Evolutionary conservation across 164 flowering plant species (phyloP), one percentile per base, ranked within the genome.

Genomic region (Euptelea pleiosperma): DNA sequence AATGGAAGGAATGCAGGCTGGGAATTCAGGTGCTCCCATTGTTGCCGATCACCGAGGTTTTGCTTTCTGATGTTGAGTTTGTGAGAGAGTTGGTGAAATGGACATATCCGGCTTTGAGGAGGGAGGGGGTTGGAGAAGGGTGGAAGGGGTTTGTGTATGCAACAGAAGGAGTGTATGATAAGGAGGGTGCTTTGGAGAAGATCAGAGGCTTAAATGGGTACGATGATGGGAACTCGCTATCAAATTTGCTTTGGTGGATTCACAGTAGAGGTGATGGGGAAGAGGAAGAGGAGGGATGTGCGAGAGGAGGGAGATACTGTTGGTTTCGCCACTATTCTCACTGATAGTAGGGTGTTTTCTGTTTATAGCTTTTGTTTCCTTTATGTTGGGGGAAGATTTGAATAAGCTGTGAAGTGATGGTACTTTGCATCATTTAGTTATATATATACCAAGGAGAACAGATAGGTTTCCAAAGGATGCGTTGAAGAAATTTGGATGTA

Each of bases 71-170:
- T 63, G 65, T 65, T 9, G 69, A 36, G 16, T 86, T 77, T 60
- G 79, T 47, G 10, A 80, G 59, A 52, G 73, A 89, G 66, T 74
- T 93, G 14, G 94, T 90, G 57, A 48, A 72, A 1, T 90, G 94
- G 98, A 73, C 90, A 0, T 47, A 75, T 57, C 96, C 97, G 0
- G 82, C 89, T 35, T 35, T 90, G 74, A 61, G 15, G 10, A 78
- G 96, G 55, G 84, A 73, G 58, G 97, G 91, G 8, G 91, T 84
- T 19, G 88, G 79, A 50, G 96, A 87, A 66, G 96, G 96, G 12
- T 89, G 96, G 98, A 92, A 86, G 67, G 97, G 97, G 0, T 92
- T 89, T 63, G 77, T 78, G 0, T 89, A 92, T 75, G 82, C 97
- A 3, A 30, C 89, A 75, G 81, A 90, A 72, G 96, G 79, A 26